Evolutionary conservation across 352 stramenopile species (phyloP), one percentile per base, ranked within the genome.

Genomic region (Pythium brassicae): DNA sequence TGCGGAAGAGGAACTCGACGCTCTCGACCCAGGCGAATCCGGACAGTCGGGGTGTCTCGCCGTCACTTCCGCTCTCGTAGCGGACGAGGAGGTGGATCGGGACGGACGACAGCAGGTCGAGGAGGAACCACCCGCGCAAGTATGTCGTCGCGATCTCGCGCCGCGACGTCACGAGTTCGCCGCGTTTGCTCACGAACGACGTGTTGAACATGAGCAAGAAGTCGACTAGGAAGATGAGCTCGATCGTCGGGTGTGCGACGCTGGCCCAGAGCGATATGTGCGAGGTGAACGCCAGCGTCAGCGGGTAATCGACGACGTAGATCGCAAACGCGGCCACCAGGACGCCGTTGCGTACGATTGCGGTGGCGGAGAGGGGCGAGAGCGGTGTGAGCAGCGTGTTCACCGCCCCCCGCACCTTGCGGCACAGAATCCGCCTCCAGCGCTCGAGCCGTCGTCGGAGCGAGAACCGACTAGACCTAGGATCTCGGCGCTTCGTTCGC

Each of bases 201-300:
- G 69, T 78, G 55, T 75, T 68, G 22, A 81, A 62, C 11, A 53
- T 58, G 22, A 74, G 23, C 44, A 72, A 11, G 10, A 71, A 54
- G 12, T 76, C 63, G 17, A 74, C 14, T 14, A 66, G 35, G 12
- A 68, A 44, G 4, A 70, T 2, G 19, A 70, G 27, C 6, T 57
- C 54, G 2, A 68, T 51, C 22, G 34, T 22, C 8, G 52, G 4
- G 19, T 71, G 49, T 2, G 59, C 3, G 0, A 15, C 22, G 1
- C 47, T 3, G 40, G 15, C 51, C 27, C 12, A 47, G 23, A 27
- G 50, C 35, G 9, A 45, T 9, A 43, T 40, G 20, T n/a, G 46
- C 10, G 35, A 44, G 44, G 17, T 45, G 61, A 83, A 87, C 2
- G 72, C 74, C 3, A 71, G 56, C 1, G 63, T 51, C 22, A 83